Evolutionary conservation across 441 rosid genomes (phyloP), one percentile per base, ranked within the genome.

Genomic region (Erodium texanum): DNA sequence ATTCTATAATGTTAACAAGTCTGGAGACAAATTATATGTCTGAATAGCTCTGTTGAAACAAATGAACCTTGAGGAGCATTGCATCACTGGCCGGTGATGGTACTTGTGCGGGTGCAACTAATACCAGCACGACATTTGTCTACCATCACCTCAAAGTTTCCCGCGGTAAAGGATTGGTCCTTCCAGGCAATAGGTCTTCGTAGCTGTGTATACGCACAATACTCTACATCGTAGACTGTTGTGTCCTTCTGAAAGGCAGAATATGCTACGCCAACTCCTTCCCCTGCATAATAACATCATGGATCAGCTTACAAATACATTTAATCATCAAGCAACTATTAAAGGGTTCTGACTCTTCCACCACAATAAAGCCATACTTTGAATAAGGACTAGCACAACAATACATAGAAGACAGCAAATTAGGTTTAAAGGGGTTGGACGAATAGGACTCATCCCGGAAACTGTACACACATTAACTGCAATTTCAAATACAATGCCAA

Each of bases 261-360:
- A 68, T 89, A 81, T 0, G 88, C 76, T 48, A 86, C 83, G 20
- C 92, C 90, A 16, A 90, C 93, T 69, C 89, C 97, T 82, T 89
- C 96, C 78, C 96, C 98, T 90, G 83, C 74, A 68, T 66, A 29
- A 68, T 66, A 29, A 38, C 56, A 24, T 7, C 24, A 2, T n/a
- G 52, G 6, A 29, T 29, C n/a, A n/a, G n/a, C n/a, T n/a, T n/a
- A n/a, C n/a, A n/a, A n/a, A n/a, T n/a, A 18, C n/a, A 14, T 52
- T 29, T 66, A 1, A 24, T 5, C 50, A n/a, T 11, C 18, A 50
- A 23, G 54, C 23, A 48, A 36, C n/a, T 69, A 48, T 23, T 14
- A 11, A 62, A n/a, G 43, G 32, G 18, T 15, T 65, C 41, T 43
- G 29, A 62, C 7, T 4, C 41, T 61, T 16, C 4, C 24, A 41